Percentiles rank a stretch among this genome's conserved stretches.
phyloP scores from a whole-genome alignment of 345 rosid genomes.

The Syzygium jambos region DNA sequence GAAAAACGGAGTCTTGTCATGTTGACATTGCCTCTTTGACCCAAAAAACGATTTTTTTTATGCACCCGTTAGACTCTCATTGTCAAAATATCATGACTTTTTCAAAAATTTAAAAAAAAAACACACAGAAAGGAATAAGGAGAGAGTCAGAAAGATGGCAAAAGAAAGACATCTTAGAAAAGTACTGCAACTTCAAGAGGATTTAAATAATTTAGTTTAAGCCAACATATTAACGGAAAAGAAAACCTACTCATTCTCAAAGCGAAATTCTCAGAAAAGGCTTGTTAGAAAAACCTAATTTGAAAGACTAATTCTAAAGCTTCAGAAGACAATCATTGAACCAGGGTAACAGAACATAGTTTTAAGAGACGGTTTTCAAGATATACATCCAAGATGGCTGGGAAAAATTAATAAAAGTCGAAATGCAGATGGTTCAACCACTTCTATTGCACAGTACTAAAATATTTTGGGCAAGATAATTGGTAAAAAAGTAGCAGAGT shows the following conservation, averaged over 20 bases:
- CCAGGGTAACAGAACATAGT: background rate
- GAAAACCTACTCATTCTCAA: background rate
- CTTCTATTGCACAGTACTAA: background rate
- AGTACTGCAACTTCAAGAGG: background rate
- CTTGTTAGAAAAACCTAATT: background rate
- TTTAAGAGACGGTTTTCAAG: background rate
- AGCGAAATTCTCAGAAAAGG: background rate
- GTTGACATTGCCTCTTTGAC: background rate
- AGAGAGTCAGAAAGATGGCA: background rate
- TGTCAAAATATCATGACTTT: background rate
- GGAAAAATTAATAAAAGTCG: background rate
- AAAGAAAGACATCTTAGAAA: background rate
- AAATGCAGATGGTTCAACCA: background rate
- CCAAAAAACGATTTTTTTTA: no score
- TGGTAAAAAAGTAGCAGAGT: background rate
- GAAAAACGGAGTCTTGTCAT: background rate
- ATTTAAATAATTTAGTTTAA: background rate
- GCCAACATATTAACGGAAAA: background rate
- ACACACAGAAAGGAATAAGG: background rate
- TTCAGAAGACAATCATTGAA: background rate
- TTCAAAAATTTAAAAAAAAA: no score
- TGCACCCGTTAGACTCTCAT: background rate
- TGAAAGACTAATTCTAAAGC: background rate
- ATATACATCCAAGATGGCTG: background rate
- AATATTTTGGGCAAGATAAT: background rate